Evolutionary conservation across 2,329 filamentous ascomycete species (phyloP).

Genomic region (Fusarium subtropicale): DNA sequence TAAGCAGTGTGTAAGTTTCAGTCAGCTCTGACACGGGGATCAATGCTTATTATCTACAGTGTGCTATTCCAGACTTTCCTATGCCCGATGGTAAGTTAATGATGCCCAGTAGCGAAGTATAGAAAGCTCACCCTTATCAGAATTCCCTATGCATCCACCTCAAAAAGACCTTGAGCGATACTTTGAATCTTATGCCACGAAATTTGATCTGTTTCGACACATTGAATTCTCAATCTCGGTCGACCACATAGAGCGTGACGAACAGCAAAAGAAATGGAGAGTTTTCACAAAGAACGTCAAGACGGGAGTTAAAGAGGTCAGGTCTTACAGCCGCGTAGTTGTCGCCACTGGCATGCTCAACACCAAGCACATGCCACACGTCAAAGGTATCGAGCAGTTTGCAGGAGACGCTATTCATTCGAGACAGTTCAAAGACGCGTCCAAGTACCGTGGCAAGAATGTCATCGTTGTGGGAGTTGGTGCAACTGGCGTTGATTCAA

Average conservation of each 20-base stretch:
- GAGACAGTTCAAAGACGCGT: slow-evolving; percentile 50
- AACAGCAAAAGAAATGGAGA: slow-evolving; percentile 44
- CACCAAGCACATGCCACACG: slow-evolving; percentile 50
- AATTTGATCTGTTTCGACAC: slow-evolving; percentile 47
- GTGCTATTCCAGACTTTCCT: slow-evolving; percentile 52
- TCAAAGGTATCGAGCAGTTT: slow-evolving; percentile 56
- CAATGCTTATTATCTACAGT: slow-evolving; percentile 33
- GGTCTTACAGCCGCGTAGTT: slow-evolving; percentile 53
- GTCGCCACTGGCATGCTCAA: slow-evolving; percentile 52
- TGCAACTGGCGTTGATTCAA: slow-evolving; percentile 50
- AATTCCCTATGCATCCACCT: slow-evolving; percentile 43
- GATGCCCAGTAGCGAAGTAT: neutral
- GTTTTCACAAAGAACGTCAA: slow-evolving; percentile 45
- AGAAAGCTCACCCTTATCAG: slow-evolving; percentile 9
- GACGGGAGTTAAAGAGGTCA: slow-evolving; percentile 31
- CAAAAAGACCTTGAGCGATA: slow-evolving; percentile 49
- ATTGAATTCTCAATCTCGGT: slow-evolving; percentile 48
- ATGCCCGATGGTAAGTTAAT: slow-evolving; percentile 46
- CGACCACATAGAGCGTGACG: slow-evolving; percentile 44
- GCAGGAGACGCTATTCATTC: slow-evolving; percentile 56
- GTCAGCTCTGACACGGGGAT: too few relatives aligned
- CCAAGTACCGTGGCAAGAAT: slow-evolving; percentile 55
- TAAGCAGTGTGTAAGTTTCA: slow-evolving; percentile 45
- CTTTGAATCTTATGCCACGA: slow-evolving; percentile 49
- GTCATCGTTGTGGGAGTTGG: slow-evolving; percentile 61